Evolutionary conservation across 2,329 filamentous ascomycete genomes (phyloP).

Genomic region (Teratosphaeria pseudoeucalypti): DNA sequence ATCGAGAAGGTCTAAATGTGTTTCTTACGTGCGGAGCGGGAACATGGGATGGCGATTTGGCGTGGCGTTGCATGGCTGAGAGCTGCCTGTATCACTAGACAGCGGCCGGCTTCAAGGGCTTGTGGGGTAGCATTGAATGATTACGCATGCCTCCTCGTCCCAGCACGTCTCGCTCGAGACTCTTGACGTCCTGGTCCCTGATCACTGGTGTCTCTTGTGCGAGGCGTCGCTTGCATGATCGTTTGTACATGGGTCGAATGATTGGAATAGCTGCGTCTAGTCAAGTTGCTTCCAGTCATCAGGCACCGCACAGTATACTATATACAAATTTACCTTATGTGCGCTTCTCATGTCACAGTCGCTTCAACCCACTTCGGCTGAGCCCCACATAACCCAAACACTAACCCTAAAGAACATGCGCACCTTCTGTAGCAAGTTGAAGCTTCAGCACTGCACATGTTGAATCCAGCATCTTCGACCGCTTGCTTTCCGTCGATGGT

Average conservation of each 20-base stretch:
- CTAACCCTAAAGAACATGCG: not conserved
- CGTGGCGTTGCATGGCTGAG: not conserved
- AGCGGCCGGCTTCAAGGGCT: not conserved
- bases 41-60: not conserved
- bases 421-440: too few species aligned
- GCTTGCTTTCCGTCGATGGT: too few species aligned
- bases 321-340: too few species aligned
- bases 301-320: too few species aligned
- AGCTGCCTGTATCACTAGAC: not conserved
- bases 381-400: not conserved
- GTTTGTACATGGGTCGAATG: too few species aligned
- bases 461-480: too few species aligned
- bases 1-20: conserved; percentile 22
- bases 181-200: not conserved
- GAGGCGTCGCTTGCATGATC: too few species aligned
- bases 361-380: too few species aligned
- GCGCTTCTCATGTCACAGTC: too few species aligned
- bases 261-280: too few species aligned
- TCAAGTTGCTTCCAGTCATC: too few species aligned
- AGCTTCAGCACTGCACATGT: not conserved
- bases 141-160: not conserved
- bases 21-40: not conserved
- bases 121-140: not conserved
- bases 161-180: not conserved
- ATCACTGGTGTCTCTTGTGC: too few species aligned